Base-by-base conservation (phyloP, 495 filamentous ascomycete species). In the Jackrogersella minutella region DNA sequence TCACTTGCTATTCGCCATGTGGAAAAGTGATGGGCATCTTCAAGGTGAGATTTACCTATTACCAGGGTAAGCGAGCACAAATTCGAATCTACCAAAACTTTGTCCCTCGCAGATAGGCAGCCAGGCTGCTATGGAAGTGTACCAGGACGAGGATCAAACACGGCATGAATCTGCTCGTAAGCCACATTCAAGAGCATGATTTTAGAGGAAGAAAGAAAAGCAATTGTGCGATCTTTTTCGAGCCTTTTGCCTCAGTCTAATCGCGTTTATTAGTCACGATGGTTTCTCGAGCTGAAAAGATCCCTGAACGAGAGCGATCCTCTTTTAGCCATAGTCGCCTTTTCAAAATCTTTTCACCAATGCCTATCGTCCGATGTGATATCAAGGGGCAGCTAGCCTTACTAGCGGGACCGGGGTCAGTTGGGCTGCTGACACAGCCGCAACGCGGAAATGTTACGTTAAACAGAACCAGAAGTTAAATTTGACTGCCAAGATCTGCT, bases 341-440 rank as follows among this genome's bases (percentile, higher is more conserved):
- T 30, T 55, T 31, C 21, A 16, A 5, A 34, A 13, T 16, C 17
- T 53, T 57, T 34, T 47, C 46, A 30, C 64, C 64, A 57, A 62
- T 52, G 37, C 37, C 19, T 11, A 7, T 53, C 51, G 37, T 34
- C 37, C 36, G 41, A 39, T 37, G 43, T 43, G 24, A 57, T 61
- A 50, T 37, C 51, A 51, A 62, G 43, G 51, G 37, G 50, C 50
- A 33, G 36, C 64, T 62, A 66, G 64, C 50, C 57, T 44, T 56
- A 52, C 30, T 61, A 46, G 44, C 41, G 51, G 52, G n/a, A 51
- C 58, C 56, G 36, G 64, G 57, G 16, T 43, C 36, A 30, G 34
- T 61, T 66, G 30, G 36, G 41, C 28, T 67, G 51, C 26, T 30
- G 26, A 37, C 24, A 40, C 58, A 68, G 52, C 64, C 58, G 58